Conservation (phyloP, 805 yeast species). For the Pichia cabralensis region DNA sequence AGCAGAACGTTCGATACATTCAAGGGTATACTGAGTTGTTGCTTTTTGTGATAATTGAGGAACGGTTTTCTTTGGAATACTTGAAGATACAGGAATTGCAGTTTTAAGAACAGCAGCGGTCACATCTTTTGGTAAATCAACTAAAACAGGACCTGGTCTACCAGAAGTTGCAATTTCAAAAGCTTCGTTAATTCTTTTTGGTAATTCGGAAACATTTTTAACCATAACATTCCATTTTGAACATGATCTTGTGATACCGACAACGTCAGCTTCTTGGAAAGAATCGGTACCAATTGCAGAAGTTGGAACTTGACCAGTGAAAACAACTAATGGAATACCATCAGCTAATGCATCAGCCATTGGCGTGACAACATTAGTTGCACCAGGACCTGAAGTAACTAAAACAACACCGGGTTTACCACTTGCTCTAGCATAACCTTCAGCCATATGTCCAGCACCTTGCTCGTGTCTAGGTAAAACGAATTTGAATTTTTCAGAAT, state of each 20-base stretch:
- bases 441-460: slow-evolving; percentile 99
- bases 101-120: slow-evolving; percentile 83
- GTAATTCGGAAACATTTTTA: slow-evolving; percentile 85
- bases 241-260: slow-evolving; percentile 94
- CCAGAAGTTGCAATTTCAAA: slow-evolving; percentile 94
- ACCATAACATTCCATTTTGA: slow-evolving; percentile 99
- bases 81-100: slow-evolving; percentile 73
- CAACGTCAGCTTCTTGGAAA: slow-evolving; percentile 97
- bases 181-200: slow-evolving; percentile 93
- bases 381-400: slow-evolving; percentile 99
- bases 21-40: slow-evolving; percentile 63
- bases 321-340: slow-evolving; percentile 94
- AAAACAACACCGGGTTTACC: slow-evolving; percentile 97
- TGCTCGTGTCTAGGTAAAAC: slow-evolving; percentile 95
- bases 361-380: slow-evolving; percentile 97
- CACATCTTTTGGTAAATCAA: slow-evolving; percentile 96
- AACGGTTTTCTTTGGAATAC: slow-evolving; percentile 68
- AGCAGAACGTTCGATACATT: slow-evolving; percentile 70
- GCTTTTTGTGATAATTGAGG: slow-evolving; percentile 60
- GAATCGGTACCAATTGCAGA: slow-evolving; percentile 96
- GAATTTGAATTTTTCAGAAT: slow-evolving; percentile 80
- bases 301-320: slow-evolving; percentile 96
- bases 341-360: slow-evolving; percentile 96
- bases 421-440: slow-evolving; percentile 90
- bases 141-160: slow-evolving; percentile 97